Percentiles rank a stretch among this genome's conserved stretches.
phyloP scores from a whole-genome alignment of 768 basidiomycete genomes.

The Pleurotus citrinopileatus region DNA sequence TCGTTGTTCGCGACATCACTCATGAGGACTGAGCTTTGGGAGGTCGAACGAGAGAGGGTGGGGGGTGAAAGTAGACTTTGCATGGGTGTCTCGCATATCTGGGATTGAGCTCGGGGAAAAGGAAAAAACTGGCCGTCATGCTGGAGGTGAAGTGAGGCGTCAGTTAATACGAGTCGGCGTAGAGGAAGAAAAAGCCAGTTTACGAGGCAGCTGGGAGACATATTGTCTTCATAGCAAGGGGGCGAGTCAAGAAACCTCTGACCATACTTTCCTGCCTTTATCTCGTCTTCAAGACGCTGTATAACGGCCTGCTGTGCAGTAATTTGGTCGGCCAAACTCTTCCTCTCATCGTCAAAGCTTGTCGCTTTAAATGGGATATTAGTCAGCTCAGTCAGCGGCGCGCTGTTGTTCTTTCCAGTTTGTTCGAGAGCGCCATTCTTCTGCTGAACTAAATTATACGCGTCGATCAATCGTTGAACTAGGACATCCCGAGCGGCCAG shows the following conservation, averaged over 20 bases:
- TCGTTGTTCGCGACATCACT: slow-evolving; percentile 1
- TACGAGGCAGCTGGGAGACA: not conserved
- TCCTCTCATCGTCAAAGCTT: slow-evolving; percentile 22
- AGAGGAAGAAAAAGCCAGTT: not conserved
- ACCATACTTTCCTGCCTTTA: slow-evolving; percentile 27
- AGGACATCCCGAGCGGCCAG: slow-evolving; percentile 61
- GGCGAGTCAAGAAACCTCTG: slow-evolving; percentile 29
- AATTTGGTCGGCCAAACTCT: slow-evolving; percentile 34
- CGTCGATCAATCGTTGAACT: slow-evolving; percentile 54
- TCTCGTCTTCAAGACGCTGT: slow-evolving; percentile 34
- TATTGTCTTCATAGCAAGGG: slow-evolving; percentile 34
- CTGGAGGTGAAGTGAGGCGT: not conserved
- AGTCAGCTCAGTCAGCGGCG: slow-evolving; percentile 10
- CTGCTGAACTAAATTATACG: slow-evolving; percentile 58
- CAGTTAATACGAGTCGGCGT: not conserved
- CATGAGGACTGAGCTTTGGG: not conserved
- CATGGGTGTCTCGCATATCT: not conserved
- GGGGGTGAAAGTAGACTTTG: slow-evolving; percentile 13
- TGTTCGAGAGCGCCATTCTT: slow-evolving; percentile 51
- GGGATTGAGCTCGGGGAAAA: not conserved
- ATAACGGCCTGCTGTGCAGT: slow-evolving; percentile 33
- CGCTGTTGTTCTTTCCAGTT: slow-evolving; percentile 30
- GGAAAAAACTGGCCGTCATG: slow-evolving; percentile 4
- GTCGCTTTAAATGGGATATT: slow-evolving; percentile 16
- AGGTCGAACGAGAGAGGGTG: slow-evolving; percentile 1